Conservation (phyloP, 2,329 filamentous ascomycete species). For the Herpotrichia juniperi region DNA sequence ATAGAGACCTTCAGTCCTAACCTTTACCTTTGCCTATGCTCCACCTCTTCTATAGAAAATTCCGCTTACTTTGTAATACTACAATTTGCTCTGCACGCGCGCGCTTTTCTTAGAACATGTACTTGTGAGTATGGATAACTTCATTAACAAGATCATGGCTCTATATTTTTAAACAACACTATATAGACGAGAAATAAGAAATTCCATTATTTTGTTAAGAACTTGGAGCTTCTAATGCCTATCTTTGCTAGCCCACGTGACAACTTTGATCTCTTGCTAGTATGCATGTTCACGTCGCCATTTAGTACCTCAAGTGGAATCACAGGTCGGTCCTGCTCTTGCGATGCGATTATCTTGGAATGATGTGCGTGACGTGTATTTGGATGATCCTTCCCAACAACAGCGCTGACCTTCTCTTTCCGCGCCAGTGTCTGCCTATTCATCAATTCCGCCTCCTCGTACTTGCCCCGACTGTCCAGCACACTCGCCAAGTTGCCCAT, state of each 20-base stretch:
- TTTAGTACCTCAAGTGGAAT: neutral
- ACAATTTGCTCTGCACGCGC: no score
- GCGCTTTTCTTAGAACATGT: no score
- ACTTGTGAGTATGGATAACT: no score
- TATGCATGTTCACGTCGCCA: neutral
- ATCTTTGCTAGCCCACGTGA: neutral
- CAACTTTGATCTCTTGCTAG: constrained; percentile 2
- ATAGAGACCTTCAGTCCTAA: no score
- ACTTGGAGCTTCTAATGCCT: neutral
- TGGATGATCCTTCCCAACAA: constrained; percentile 8
- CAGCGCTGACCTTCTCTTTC: constrained; percentile 7
- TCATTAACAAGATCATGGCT: no score
- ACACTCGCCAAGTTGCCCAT: constrained; percentile 6
- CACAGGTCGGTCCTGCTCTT: neutral
- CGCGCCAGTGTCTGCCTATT: constrained; percentile 5
- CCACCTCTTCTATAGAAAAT: no score
- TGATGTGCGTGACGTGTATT: constrained; percentile 5
- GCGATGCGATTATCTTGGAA: neutral
- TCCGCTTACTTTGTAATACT: no score
- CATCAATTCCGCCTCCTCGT: constrained; percentile 2
- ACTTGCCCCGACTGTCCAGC: constrained; percentile 12
- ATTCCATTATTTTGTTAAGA: no score
- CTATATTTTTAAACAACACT: no score
- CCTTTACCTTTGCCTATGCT: no score
- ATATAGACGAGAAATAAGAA: no score